phyloP scores from a whole-genome alignment of 768 basidiomycete species.

The Pleurotus tuber-regium region DNA sequence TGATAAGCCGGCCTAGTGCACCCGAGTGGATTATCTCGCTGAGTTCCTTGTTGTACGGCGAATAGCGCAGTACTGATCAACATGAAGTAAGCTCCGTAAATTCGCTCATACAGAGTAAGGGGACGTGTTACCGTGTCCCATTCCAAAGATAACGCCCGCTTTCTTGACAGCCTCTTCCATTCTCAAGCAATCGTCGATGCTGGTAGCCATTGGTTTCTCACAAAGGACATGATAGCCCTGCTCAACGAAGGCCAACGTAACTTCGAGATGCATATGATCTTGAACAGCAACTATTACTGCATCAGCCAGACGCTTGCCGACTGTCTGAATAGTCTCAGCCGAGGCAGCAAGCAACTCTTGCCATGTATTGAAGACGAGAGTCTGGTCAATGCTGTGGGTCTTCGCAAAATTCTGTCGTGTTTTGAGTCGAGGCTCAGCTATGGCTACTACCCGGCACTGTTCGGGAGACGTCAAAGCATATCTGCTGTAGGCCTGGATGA shows the following conservation, averaged over 20 bases:
- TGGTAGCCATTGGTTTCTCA: conserved; percentile 92
- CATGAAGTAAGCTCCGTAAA: background rate
- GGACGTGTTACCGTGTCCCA: conserved; percentile 72
- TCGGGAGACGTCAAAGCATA: conserved; percentile 63
- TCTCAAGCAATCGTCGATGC: conserved; percentile 63
- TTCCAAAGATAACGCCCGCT: conserved; percentile 74
- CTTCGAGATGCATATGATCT: conserved; percentile 75
- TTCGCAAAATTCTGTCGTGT: conserved; percentile 59
- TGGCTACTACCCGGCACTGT: conserved; percentile 74
- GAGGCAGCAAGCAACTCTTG: conserved; percentile 68
- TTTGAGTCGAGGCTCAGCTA: conserved; percentile 77
- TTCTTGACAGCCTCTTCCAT: conserved; percentile 74
- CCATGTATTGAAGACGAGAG: conserved; percentile 72
- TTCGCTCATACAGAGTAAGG: conserved; percentile 1
- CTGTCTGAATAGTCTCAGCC: conserved; percentile 56
- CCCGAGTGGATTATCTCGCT: conserved; percentile 70
- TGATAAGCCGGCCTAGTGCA: conserved; percentile 72
- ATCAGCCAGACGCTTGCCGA: conserved; percentile 75
- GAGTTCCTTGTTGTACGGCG: conserved; percentile 75
- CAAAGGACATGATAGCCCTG: conserved; percentile 90
- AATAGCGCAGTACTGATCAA: conserved; percentile 75
- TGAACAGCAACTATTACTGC: conserved; percentile 81
- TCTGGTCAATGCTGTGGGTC: conserved; percentile 57
- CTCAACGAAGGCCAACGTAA: conserved; percentile 68
- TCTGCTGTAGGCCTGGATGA: conserved; percentile 52